Percentiles rank a stretch among this genome's conserved stretches.
These are phyloP conservation scores for Coemansia sp. DNA, from an alignment of 192 early-diverging fungal species.

Conservation along the genomic window DNA sequence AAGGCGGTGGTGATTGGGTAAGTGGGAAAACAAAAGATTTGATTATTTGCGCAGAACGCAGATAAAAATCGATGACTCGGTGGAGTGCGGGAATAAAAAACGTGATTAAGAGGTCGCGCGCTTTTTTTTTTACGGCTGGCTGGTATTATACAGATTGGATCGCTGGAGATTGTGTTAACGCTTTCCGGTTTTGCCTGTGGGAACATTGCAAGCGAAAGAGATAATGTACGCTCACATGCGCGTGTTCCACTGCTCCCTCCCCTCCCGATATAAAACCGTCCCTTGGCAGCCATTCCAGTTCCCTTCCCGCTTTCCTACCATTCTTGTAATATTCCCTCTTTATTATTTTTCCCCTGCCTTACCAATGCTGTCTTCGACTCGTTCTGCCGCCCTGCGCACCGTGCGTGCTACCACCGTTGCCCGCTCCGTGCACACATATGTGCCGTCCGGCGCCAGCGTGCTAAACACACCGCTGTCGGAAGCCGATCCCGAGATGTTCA, in stretches of 20 bases:
- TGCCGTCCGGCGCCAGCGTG: slow-evolving; percentile 29
- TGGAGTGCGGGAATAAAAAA: too few species aligned
- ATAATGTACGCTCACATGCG: background rate
- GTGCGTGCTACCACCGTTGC: background rate
- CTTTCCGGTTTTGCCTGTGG: too few species aligned
- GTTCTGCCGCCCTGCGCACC: background rate
- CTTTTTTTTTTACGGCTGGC: too few species aligned
- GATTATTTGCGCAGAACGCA: too few species aligned
- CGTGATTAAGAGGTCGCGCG: too few species aligned
- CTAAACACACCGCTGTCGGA: slow-evolving; percentile 76
- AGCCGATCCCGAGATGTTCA: slow-evolving; percentile 85
- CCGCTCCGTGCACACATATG: slow-evolving; percentile 15
- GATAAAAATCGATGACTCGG: too few species aligned
- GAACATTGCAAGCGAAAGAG: too few species aligned
- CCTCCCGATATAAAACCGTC: background rate
- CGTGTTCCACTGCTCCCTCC: background rate
- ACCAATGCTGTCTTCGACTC: background rate
- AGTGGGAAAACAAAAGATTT: too few species aligned
- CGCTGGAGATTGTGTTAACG: too few species aligned
- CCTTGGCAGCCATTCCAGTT: background rate
- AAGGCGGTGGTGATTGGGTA: too few species aligned
- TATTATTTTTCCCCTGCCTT: background rate
- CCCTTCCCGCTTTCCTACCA: background rate
- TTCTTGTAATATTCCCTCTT: background rate
- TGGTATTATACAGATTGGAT: too few species aligned